phyloP scores from a whole-genome alignment of 2,329 filamentous ascomycete species.

The Rhynchosporium secalis region DNA sequence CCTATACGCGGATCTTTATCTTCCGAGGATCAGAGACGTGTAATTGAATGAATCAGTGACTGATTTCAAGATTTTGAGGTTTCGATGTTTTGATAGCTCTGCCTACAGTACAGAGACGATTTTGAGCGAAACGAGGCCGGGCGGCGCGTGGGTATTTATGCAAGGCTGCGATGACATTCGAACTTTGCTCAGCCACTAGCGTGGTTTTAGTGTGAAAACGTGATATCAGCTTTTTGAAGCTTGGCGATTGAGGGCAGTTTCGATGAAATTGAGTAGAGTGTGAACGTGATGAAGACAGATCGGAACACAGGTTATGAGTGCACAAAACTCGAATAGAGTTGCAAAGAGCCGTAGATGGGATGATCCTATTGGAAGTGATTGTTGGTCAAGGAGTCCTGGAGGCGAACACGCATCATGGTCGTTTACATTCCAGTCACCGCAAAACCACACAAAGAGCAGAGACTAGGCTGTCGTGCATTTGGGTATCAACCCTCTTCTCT shows the following conservation, averaged over 20 bases:
- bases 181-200: conserved; percentile 6
- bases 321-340: no score
- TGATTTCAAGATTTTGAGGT: not conserved
- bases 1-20: not conserved
- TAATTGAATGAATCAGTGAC: not conserved
- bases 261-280: no score
- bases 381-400: no score
- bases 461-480: not conserved
- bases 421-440: not conserved
- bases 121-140: conserved; percentile 14
- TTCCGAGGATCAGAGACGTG: not conserved
- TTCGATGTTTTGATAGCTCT: conserved; percentile 11
- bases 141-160: conserved; percentile 27
- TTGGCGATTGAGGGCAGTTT: not conserved
- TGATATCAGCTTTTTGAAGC: conserved; percentile 11
- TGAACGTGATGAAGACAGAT: no score
- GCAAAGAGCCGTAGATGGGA: no score
- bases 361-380: no score
- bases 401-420: not conserved
- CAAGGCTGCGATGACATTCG: conserved; percentile 22
- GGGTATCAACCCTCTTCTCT: not conserved
- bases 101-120: conserved; percentile 1
- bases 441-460: not conserved
- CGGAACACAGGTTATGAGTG: no score
- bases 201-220: conserved; percentile 8